phyloP scores from a whole-genome alignment of 2,329 filamentous ascomycete species.

The Endoconidiophora laricicola region DNA sequence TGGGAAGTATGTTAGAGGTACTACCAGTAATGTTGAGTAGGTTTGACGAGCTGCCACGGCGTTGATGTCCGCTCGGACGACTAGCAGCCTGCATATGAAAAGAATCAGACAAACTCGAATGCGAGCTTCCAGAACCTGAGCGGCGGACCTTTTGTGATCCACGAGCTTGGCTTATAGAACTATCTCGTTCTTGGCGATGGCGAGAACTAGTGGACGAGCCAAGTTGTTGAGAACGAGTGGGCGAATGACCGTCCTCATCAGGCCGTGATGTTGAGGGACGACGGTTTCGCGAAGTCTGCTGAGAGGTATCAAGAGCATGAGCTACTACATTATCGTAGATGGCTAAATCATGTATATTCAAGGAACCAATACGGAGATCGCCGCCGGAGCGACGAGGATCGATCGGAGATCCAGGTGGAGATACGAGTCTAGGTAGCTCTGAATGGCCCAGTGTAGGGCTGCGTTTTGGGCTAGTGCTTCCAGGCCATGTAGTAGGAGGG shows the following conservation, averaged over 20 bases:
- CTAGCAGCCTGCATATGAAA: constrained; percentile 17
- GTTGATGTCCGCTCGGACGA: constrained; percentile 28
- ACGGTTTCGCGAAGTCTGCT: constrained; percentile 18
- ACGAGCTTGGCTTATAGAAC: constrained; percentile 57
- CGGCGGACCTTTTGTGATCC: constrained; percentile 61
- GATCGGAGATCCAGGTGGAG: constrained; percentile 45
- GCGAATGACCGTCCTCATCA: constrained; percentile 28
- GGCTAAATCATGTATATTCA: constrained; percentile 34
- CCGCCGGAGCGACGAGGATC: constrained; percentile 30
- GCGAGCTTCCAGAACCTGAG: constrained; percentile 83
- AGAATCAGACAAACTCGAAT: constrained; percentile 56
- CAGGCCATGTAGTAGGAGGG: constrained; percentile 49
- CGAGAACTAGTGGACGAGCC: neutral
- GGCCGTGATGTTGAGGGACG: constrained; percentile 30
- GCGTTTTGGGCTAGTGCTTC: constrained; percentile 37
- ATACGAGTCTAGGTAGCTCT: constrained; percentile 51
- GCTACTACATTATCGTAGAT: constrained; percentile 23
- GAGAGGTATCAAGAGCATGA: too few relatives aligned
- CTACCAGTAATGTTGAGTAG: constrained; percentile 43
- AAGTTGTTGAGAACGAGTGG: constrained; percentile 4
- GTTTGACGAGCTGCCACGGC: constrained; percentile 60
- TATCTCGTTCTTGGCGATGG: constrained; percentile 23
- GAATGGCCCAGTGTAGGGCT: constrained; percentile 48
- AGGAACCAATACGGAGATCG: constrained; percentile 43
- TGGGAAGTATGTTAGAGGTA: constrained; percentile 39